Evolutionary conservation across 306 rosid species (phyloP).

Genomic region (Quercus glauca): DNA sequence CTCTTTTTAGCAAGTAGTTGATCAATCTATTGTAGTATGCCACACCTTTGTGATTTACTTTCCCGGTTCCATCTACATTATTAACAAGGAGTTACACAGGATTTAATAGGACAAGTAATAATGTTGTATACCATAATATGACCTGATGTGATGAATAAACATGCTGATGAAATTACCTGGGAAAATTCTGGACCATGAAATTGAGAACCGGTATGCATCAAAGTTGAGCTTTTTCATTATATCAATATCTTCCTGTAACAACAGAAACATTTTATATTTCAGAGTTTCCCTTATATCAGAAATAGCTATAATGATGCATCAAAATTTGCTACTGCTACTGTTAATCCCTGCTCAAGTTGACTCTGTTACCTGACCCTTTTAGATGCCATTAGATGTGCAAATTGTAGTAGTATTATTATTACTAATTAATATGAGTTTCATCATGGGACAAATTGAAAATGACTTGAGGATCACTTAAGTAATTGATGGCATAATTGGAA

Average conservation of each 20-base stretch:
- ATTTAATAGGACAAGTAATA: neutral
- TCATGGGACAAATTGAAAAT: neutral
- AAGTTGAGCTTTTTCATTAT: conserved; percentile 65
- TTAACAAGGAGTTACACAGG: neutral
- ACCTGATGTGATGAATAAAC: neutral
- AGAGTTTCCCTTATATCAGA: neutral
- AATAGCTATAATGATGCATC: neutral
- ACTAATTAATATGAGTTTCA: neutral
- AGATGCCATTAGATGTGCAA: neutral
- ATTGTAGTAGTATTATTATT: neutral
- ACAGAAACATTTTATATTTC: neutral
- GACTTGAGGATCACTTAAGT: neutral
- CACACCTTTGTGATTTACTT: conserved; percentile 86
- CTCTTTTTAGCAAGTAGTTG: conserved; percentile 65
- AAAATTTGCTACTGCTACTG: neutral
- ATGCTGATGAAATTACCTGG: conserved; percentile 45
- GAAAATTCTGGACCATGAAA: conserved; percentile 95
- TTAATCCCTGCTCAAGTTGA: neutral
- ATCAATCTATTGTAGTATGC: conserved; percentile 88
- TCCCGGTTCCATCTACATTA: conserved; percentile 77
- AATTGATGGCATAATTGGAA: neutral
- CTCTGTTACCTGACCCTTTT: no score
- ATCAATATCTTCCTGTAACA: conserved; percentile 74
- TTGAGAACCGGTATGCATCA: conserved; percentile 91
- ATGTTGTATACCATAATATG: neutral